Percentiles rank a stretch among this genome's conserved stretches.
Evolutionary conservation across 805 yeast genomes (phyloP).

Genomic region (Pichia insulana): DNA sequence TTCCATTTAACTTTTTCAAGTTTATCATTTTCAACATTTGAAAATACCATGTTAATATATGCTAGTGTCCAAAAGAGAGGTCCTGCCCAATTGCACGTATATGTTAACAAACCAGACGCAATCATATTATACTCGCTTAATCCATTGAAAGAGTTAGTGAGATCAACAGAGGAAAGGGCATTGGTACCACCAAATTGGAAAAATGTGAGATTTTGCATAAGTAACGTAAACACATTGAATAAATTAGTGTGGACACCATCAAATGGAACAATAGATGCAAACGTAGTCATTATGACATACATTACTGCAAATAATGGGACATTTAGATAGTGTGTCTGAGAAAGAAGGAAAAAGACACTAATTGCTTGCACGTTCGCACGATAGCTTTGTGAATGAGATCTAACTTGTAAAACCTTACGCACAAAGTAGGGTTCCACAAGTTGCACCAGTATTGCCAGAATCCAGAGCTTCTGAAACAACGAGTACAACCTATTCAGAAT

Average conservation of each 20-base stretch:
- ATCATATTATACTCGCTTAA: constrained; percentile 58
- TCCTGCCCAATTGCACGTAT: constrained; percentile 76
- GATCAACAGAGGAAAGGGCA: constrained; percentile 82
- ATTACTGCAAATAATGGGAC: constrained; percentile 41
- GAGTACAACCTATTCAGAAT: constrained; percentile 17
- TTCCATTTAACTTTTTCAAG: constrained; percentile 24
- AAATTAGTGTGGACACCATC: constrained; percentile 12
- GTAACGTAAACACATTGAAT: constrained; percentile 31
- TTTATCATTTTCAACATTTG: constrained; percentile 4
- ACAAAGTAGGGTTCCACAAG: constrained; percentile 15
- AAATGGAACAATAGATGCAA: constrained; percentile 11
- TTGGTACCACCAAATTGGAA: constrained; percentile 88
- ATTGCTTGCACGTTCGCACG: constrained; percentile 30
- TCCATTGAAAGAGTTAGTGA: constrained; percentile 91
- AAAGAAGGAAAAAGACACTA: constrained; percentile 37
- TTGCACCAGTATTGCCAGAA: constrained; percentile 8
- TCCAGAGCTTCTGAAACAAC: constrained; percentile 20
- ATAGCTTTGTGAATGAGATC: constrained; percentile 13
- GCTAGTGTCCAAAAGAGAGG: constrained; percentile 74
- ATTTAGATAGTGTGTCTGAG: constrained; percentile 46
- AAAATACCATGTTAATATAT: constrained; percentile 18
- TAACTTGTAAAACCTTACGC: neutral
- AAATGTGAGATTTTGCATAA: constrained; percentile 69
- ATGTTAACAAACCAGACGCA: constrained; percentile 70
- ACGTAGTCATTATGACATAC: constrained; percentile 25